Evolutionary conservation across 1,284 basidiomycete genomes (phyloP).

Genomic region (Pascua sp.): DNA sequence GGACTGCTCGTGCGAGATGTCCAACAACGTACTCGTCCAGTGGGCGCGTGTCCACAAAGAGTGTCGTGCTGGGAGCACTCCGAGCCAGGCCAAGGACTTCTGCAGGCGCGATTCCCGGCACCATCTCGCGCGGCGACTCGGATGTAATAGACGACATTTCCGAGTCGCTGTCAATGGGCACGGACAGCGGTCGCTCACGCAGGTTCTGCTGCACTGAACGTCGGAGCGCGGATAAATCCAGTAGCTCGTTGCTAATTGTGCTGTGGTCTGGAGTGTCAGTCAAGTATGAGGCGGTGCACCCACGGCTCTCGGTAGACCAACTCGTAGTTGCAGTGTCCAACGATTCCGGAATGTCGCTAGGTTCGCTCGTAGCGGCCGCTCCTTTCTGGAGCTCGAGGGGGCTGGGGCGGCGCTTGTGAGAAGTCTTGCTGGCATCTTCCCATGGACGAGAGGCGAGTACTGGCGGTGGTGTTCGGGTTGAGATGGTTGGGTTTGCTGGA

Average conservation of each 20-base stretch:
- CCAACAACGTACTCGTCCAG: constrained; percentile 61
- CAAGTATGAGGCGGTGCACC: background rate
- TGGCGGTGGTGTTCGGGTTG: too few relatives aligned
- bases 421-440: too few relatives aligned
- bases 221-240: constrained; percentile 34
- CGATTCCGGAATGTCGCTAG: background rate
- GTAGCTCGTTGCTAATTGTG: constrained; percentile 28
- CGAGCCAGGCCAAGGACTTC: too few relatives aligned
- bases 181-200: constrained; percentile 29
- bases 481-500: too few relatives aligned
- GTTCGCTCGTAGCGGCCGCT: background rate
- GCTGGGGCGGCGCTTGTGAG: constrained; percentile 3
- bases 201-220: constrained; percentile 36
- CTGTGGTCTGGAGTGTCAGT: constrained; percentile 10
- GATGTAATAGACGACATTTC: constrained; percentile 8
- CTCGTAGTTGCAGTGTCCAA: constrained; percentile 4
- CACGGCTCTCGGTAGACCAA: constrained; percentile 8
- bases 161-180: constrained; percentile 16
- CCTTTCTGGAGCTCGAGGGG: background rate
- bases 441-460: too few relatives aligned
- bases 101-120: too few relatives aligned
- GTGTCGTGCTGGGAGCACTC: constrained; percentile 7
- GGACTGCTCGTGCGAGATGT: constrained; percentile 66
- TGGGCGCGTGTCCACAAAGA: constrained; percentile 75
- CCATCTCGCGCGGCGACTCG: background rate